Conservation (phyloP, 2,329 filamentous ascomycete genomes). For the Juglanconis juglandina region DNA sequence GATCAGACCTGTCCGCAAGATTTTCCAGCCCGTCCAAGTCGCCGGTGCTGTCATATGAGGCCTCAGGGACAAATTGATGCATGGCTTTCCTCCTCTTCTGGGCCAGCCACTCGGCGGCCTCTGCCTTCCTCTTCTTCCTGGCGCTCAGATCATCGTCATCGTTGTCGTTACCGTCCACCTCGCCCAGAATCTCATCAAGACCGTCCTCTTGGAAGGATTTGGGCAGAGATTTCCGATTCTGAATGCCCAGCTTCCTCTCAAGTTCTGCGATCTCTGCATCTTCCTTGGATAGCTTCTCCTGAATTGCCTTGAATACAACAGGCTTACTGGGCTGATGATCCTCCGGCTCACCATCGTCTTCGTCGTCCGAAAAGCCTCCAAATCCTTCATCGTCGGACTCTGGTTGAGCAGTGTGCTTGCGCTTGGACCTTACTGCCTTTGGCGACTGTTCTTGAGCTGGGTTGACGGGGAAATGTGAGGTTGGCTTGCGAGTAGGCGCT, state of each 20-base stretch:
- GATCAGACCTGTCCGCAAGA: constrained; percentile 22
- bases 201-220: constrained; percentile 79
- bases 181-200: constrained; percentile 72
- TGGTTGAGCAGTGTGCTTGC: constrained; percentile 7
- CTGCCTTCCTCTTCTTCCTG: constrained; percentile 58
- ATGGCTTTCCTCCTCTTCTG: constrained; percentile 51
- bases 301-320: constrained; percentile 38
- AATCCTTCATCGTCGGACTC: constrained; percentile 24
- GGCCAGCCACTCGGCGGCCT: constrained; percentile 59
- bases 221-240: constrained; percentile 68
- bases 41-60: constrained; percentile 27
- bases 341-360: constrained; percentile 23
- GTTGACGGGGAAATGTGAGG: not conserved
- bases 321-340: constrained; percentile 24
- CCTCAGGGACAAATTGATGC: constrained; percentile 19
- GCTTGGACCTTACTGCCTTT: not conserved
- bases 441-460: not conserved
- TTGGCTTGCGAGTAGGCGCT: not conserved
- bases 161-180: constrained; percentile 52
- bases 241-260: constrained; percentile 84
- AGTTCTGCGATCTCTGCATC: constrained; percentile 84
- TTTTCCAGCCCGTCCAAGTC: constrained; percentile 25
- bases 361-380: constrained; percentile 20
- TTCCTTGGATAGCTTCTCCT: constrained; percentile 69
- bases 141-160: constrained; percentile 48